phyloP scores from a whole-genome alignment of 805 yeast species.

The Starmerella bombicola region DNA sequence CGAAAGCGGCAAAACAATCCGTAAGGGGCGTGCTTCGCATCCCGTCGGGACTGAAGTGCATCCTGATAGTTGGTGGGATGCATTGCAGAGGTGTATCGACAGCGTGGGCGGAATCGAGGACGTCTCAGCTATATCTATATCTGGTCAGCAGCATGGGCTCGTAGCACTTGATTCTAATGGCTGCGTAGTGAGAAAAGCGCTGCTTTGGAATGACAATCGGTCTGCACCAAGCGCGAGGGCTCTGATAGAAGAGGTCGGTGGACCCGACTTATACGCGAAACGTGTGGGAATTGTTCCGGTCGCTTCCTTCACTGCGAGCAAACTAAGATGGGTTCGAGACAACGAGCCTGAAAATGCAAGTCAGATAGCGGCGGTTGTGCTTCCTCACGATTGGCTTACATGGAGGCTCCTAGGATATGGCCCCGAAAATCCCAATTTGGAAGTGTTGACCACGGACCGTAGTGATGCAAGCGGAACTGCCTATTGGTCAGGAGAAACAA shows the following conservation, averaged over 20 bases:
- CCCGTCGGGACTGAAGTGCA: slow-evolving; percentile 23
- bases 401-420: slow-evolving; percentile 24
- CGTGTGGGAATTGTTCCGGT: slow-evolving; percentile 24
- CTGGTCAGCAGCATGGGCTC: slow-evolving; percentile 25
- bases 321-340: slow-evolving; percentile 22
- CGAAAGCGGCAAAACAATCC: slow-evolving; percentile 14
- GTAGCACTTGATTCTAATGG: slow-evolving; percentile 18
- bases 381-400: slow-evolving; percentile 25
- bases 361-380: slow-evolving; percentile 20
- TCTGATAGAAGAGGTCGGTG: slow-evolving; percentile 21
- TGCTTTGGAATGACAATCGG: slow-evolving; percentile 24
- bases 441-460: slow-evolving; percentile 21
- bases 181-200: slow-evolving; percentile 20
- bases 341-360: slow-evolving; percentile 21
- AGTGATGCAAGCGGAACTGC: slow-evolving; percentile 25
- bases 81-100: slow-evolving; percentile 16
- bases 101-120: slow-evolving; percentile 21
- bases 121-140: slow-evolving; percentile 21
- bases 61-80: slow-evolving; percentile 22
- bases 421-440: slow-evolving; percentile 20
- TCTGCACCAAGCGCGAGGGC: slow-evolving; percentile 20
- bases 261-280: slow-evolving; percentile 19
- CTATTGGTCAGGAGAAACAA: slow-evolving; percentile 20
- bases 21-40: slow-evolving; percentile 18
- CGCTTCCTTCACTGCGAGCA: slow-evolving; percentile 23